phyloP scores from a whole-genome alignment of 768 basidiomycete species.

The Lactifluus subvellereus region DNA sequence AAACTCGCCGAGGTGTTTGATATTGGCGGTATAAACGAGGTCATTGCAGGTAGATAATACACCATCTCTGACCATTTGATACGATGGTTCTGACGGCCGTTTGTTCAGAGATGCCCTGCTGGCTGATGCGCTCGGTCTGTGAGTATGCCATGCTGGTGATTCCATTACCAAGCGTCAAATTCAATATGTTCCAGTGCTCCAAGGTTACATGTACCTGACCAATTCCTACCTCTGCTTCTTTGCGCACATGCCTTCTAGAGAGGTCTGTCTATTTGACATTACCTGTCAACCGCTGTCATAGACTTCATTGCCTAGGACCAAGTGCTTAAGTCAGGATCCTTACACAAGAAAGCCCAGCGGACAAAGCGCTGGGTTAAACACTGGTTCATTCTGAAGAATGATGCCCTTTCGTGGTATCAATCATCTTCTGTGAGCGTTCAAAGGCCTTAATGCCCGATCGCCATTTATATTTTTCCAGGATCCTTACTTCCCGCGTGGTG shows the following conservation, averaged over 20 bases:
- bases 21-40: slow-evolving; percentile 73
- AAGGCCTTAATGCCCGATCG: slow-evolving; percentile 5
- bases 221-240: slow-evolving; percentile 94
- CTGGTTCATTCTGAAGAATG: slow-evolving; percentile 96
- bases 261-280: slow-evolving; percentile 44
- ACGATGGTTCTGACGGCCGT: background rate
- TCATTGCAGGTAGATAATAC: slow-evolving; percentile 60
- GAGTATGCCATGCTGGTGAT: slow-evolving; percentile 35
- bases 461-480: slow-evolving; percentile 48
- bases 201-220: slow-evolving; percentile 97
- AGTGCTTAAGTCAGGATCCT: slow-evolving; percentile 84
- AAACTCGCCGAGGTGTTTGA: slow-evolving; percentile 89
- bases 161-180: slow-evolving; percentile 5
- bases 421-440: slow-evolving; percentile 67
- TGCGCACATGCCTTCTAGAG: slow-evolving; percentile 85
- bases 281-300: slow-evolving; percentile 3
- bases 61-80: slow-evolving; percentile 7
- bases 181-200: slow-evolving; percentile 57
- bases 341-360: slow-evolving; percentile 81
- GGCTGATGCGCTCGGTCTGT: slow-evolving; percentile 87
- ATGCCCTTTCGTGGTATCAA: slow-evolving; percentile 94
- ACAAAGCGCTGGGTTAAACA: slow-evolving; percentile 92
- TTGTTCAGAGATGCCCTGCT: slow-evolving; percentile 80
- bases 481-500: slow-evolving; percentile 96
- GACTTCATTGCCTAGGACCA: slow-evolving; percentile 55